These are phyloP conservation scores for Quercus mongolica DNA, from an alignment of 306 rosid genomes.

Conservation along the genomic window DNA sequence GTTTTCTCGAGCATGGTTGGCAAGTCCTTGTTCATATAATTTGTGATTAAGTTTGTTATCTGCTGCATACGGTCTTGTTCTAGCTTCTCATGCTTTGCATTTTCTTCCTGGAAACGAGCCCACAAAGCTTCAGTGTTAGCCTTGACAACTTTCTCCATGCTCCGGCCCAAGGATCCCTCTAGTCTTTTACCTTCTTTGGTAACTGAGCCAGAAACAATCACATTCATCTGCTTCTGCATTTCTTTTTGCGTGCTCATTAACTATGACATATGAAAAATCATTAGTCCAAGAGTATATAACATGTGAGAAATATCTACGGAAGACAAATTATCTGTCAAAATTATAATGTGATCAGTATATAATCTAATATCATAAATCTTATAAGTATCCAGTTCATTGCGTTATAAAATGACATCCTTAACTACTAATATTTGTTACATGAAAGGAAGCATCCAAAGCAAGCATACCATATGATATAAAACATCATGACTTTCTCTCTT, in stretches of 20 bases:
- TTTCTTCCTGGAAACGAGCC: constrained; percentile 67
- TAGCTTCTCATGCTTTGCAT: constrained; percentile 58
- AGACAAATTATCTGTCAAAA: neutral
- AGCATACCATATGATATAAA: neutral
- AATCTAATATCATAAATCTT: neutral
- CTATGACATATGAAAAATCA: constrained; percentile 35
- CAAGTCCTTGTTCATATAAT: constrained; percentile 52
- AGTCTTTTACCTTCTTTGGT: constrained; percentile 65
- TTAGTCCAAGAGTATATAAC: constrained; percentile 3
- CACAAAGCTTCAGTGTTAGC: constrained; percentile 59
- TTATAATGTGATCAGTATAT: constrained; percentile 1
- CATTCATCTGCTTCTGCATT: constrained; percentile 69
- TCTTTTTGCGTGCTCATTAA: constrained; percentile 60
- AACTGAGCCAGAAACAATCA: constrained; percentile 48
- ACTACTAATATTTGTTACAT: neutral
- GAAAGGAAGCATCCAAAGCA: neutral
- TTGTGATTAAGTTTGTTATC: constrained; percentile 52
- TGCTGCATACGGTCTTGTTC: constrained; percentile 60
- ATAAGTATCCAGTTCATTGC: constrained; percentile 5
- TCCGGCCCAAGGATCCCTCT: constrained; percentile 61
- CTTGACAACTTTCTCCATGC: constrained; percentile 59
- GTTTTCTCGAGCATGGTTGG: constrained; percentile 52
- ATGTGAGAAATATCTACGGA: neutral
- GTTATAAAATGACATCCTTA: constrained; percentile 2
- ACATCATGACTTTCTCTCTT: neutral